These are phyloP conservation scores for Hyparrhenia diplandra DNA, from an alignment of 176 grass and related monocot species.

Conservation along the genomic window DNA sequence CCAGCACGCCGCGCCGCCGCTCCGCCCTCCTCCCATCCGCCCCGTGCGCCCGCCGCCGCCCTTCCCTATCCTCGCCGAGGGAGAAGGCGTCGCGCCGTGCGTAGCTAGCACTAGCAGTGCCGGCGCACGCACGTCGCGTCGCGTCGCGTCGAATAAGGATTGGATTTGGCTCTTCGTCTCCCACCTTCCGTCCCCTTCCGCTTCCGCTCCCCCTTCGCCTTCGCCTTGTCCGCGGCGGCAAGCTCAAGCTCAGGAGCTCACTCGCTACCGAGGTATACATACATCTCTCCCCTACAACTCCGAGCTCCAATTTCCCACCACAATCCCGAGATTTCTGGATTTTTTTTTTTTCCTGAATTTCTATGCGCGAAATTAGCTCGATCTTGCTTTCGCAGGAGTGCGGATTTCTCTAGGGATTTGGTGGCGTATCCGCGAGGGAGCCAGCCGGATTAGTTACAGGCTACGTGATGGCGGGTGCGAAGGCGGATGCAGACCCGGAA, in stretches of 20 bases:
- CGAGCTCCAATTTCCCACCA: not conserved
- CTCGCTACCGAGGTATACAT: constrained; percentile 20
- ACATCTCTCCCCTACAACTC: not conserved
- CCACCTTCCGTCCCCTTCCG: too few species aligned
- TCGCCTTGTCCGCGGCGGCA: constrained; percentile 1
- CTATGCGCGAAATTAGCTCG: not conserved
- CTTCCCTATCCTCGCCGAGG: not conserved
- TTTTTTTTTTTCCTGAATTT: not conserved
- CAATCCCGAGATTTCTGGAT: constrained; percentile 1
- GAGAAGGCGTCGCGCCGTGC: not conserved
- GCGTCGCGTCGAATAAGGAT: not conserved
- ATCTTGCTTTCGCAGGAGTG: not conserved
- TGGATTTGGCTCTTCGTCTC: constrained; percentile 13
- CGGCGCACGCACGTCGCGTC: not conserved
- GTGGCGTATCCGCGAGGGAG: not conserved
- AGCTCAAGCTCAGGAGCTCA: constrained; percentile 19
- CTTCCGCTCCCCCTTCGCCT: too few species aligned
- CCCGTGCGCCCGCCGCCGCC: not conserved
- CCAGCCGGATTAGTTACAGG: not conserved
- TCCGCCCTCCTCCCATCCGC: not conserved
- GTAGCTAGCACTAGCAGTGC: too few species aligned
- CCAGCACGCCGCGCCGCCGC: not conserved
- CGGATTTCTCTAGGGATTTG: constrained; percentile 14
- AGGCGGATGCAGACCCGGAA: constrained; percentile 33
- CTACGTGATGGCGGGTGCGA: constrained; percentile 30